phyloP scores from a whole-genome alignment of 345 rosid species.

The Citrus inodora region DNA sequence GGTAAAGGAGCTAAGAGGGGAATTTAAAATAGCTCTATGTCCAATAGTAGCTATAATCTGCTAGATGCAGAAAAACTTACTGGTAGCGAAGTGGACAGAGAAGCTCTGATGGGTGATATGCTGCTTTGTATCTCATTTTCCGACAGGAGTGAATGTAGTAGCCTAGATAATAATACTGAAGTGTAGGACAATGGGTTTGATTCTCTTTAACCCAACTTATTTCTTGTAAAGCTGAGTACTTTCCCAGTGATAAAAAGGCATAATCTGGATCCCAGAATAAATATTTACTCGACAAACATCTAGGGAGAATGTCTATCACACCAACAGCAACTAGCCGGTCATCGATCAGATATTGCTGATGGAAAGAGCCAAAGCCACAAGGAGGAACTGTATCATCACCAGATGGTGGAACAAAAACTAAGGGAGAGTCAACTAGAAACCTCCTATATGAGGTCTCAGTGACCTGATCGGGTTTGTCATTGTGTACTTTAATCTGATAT shows the following conservation, averaged over 20 bases:
- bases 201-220: slow-evolving; percentile 75
- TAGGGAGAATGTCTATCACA: slow-evolving; percentile 87
- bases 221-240: slow-evolving; percentile 89
- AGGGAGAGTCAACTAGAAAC: slow-evolving; percentile 86
- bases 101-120: slow-evolving; percentile 89
- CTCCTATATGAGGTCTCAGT: slow-evolving; percentile 58
- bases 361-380: slow-evolving; percentile 94
- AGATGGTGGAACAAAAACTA: slow-evolving; percentile 59
- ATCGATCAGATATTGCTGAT: slow-evolving; percentile 85
- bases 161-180: slow-evolving; percentile 92
- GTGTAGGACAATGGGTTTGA: slow-evolving; percentile 61
- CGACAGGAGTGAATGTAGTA: slow-evolving; percentile 94
- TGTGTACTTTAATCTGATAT: slow-evolving; percentile 87
- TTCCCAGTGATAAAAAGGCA: slow-evolving; percentile 80
- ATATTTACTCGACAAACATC: slow-evolving; percentile 92
- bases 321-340: slow-evolving; percentile 92
- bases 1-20: neutral
- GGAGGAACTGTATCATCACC: slow-evolving; percentile 64
- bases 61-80: slow-evolving; percentile 46
- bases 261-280: slow-evolving; percentile 98
- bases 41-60: slow-evolving; percentile 5
- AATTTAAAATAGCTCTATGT: neutral
- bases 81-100: slow-evolving; percentile 87
- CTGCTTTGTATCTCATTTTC: slow-evolving; percentile 99
- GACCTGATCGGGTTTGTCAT: slow-evolving; percentile 55